These are phyloP conservation scores for Zanthoxylum bungeanum DNA, from an alignment of 345 rosid species.

Conservation along the genomic window DNA sequence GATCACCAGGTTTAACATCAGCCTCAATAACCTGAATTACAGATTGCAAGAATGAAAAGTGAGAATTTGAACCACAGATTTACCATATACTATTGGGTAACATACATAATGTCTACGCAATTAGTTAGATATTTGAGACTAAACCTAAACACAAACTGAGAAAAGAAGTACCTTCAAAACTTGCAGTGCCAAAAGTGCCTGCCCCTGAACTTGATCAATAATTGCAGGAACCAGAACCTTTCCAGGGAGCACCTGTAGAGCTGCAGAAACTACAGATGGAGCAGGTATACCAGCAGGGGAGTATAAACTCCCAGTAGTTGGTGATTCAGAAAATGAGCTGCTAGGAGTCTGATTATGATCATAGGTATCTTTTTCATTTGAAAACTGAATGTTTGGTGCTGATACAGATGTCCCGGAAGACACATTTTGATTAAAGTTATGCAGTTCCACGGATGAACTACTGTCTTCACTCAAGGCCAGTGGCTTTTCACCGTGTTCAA, in stretches of 20 bases:
- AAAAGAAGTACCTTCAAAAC: conserved; percentile 63
- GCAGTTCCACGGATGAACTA: conserved; percentile 38
- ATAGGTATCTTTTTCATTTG: conserved; percentile 27
- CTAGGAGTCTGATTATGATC: conserved; percentile 32
- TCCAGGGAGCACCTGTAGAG: conserved; percentile 68
- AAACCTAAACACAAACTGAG: background rate
- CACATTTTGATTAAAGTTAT: conserved; percentile 27
- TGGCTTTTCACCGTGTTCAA: conserved; percentile 27
- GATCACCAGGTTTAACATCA: conserved; percentile 64
- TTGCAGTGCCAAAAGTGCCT: conserved; percentile 85
- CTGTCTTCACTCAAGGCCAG: conserved; percentile 27
- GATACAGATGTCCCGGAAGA: conserved; percentile 31
- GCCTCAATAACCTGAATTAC: conserved; percentile 72
- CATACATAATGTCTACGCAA: background rate
- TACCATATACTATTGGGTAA: background rate
- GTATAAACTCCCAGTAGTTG: conserved; percentile 34
- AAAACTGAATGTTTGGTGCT: conserved; percentile 32
- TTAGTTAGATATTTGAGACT: background rate
- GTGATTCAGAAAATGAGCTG: conserved; percentile 30
- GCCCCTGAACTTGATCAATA: conserved; percentile 89
- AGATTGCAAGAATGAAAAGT: conserved; percentile 10
- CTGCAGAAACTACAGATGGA: conserved; percentile 62
- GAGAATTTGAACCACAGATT: background rate
- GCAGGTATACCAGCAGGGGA: conserved; percentile 82
- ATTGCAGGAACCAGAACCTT: conserved; percentile 75